Evolutionary conservation across 2,329 filamentous ascomycete genomes (phyloP), one percentile per base, ranked within the genome.

Genomic region (Fusarium sarcochroum): DNA sequence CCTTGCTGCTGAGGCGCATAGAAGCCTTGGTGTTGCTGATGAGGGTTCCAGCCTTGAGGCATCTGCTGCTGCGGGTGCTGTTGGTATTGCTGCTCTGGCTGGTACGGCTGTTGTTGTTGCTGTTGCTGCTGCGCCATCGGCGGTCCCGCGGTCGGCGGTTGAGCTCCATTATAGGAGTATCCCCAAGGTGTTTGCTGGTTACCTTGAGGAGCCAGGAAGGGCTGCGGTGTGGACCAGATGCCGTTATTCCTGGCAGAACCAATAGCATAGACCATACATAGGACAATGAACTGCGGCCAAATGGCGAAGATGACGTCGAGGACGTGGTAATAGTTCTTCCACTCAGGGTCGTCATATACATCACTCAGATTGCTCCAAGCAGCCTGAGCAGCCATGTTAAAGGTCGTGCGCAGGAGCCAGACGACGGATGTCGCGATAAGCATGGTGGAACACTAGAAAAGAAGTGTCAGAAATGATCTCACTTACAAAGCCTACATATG

Each of bases 211-310:
- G n/a, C 53, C 62, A 67, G 62, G 25, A 67, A 63, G 6, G 66
- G 48, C 15, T 70, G 63, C 9, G 71, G 63, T 6, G 52, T 66
- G 1, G 74, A 73, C 71, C 75, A 78, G 9, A 79, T 37, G 0
- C 76, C 76, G 8, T 70, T 70, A 7, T 47, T 30, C 20, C 70
- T 76, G 10, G 68, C 72, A 5, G 45, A 50, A 1, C 76, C 77
- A 4, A 80, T 56, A 9, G 60, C 58, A 37, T 76, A 77, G 2
- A 77, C 55, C 14, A 79, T 32, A 14, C 57, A 49, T 8, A 77
- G 64, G 5, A 75, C 52, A 9, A 71, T 50, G 27, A 80, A 73
- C 4, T 65, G 55, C 0, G 73, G 68, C 72, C 73, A 76, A 3
- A 61, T 51, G 7, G 44, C 47, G 9, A 78, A 63, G 40, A 79